Evolutionary conservation across 1,284 basidiomycete genomes (phyloP), one percentile per base, ranked within the genome.

Genomic region (Ustilago trichophora): DNA sequence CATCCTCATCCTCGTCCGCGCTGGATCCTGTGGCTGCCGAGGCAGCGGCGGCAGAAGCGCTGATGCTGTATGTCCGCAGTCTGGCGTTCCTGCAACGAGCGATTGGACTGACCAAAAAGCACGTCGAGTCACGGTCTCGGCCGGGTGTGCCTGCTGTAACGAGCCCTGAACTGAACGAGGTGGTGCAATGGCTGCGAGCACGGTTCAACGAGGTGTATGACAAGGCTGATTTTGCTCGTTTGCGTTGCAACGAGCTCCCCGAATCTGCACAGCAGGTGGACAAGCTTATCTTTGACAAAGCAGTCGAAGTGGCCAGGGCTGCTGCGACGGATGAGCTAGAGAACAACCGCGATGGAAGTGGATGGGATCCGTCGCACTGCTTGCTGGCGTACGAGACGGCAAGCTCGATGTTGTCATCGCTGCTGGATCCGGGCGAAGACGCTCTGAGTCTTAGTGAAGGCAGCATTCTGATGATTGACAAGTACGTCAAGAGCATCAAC

Each of bases 301-400:
- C 86, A 0, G 79, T 85, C 25, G 86, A 87, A 56, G 81, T 84
- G 10, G 95, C 93, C 57, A 90, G 93, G 9, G 90, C 89, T 4
- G 93, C 93, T 35, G 95, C 95, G 0, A 86, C 90, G 24, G 92
- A 93, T 77, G 95, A 98, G 80, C 86, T 98, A 0, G 85, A 91
- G 19, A 77, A 75, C 49, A 76, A 80, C 29, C 68, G 71, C n/a
- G 63, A 70, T 7, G 63, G 64, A 3, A 40, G 46, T 21, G 91
- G 92, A 70, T 89, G 91, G 18, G 90, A 93, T 67, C 75, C 83
- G 4, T 52, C 77, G 24, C 89, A 91, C 72, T 96, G 93, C 78
- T 90, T 96, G 83, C 89, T 90, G 76, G 86, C 94, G 31, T 98
- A 98, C 83, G 94, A 97, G 79, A 92, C 92, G 64, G 92, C 93